A percentile compares a stretch with the other conserved stretches of the same genome.
phyloP scores from a whole-genome alignment of 352 stramenopile species.

The Globisporangium okanoganense region DNA sequence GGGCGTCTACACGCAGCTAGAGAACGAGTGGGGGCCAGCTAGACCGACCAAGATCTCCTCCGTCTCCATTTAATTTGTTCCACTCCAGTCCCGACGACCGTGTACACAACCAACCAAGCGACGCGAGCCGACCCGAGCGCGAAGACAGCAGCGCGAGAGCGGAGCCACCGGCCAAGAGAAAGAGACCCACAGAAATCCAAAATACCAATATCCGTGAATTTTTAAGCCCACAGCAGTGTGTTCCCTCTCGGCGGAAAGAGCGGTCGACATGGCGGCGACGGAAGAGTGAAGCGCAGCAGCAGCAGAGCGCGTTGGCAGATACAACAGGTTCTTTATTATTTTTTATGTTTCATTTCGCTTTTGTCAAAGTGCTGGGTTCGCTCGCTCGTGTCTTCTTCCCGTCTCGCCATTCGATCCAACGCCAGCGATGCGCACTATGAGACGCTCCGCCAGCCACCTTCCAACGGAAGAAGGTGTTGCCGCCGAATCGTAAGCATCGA shows the following conservation, averaged over 20 bases:
- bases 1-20: slow-evolving; percentile 72
- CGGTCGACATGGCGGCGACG: slow-evolving; percentile 8
- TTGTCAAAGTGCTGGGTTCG: slow-evolving; percentile 1
- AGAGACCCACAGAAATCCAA: slow-evolving; percentile 8
- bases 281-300: not conserved
- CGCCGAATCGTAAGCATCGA: slow-evolving; percentile 9
- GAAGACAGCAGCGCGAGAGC: slow-evolving; percentile 4
- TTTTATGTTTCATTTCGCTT: slow-evolving; percentile 5
- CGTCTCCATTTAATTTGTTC: slow-evolving; percentile 65
- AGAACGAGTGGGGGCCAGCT: slow-evolving; percentile 84
- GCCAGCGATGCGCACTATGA: slow-evolving; percentile 7
- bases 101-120: slow-evolving; percentile 9
- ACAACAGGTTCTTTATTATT: slow-evolving; percentile 10
- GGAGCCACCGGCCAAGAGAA: slow-evolving; percentile 5
- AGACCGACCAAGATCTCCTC: slow-evolving; percentile 82
- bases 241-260: slow-evolving; percentile 22
- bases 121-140: slow-evolving; percentile 8
- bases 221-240: slow-evolving; percentile 12
- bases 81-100: not conserved
- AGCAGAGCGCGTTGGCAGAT: not conserved
- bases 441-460: slow-evolving; percentile 25
- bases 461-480: slow-evolving; percentile 38
- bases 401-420: not conserved
- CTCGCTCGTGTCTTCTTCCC: not conserved
- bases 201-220: slow-evolving; percentile 9